phyloP scores from a whole-genome alignment of 306 rosid genomes.

The Oxytropis ochrocephala region DNA sequence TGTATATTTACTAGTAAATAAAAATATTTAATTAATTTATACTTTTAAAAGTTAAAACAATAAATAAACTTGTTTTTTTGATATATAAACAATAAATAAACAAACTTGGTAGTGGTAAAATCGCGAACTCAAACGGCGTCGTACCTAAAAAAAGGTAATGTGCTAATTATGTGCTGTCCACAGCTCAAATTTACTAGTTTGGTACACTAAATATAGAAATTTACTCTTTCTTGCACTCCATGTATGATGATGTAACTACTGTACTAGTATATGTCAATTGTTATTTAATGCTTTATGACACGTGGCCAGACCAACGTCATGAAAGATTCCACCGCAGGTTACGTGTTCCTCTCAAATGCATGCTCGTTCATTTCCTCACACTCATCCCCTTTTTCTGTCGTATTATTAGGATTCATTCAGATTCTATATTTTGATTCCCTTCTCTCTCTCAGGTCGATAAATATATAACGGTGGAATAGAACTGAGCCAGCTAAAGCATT shows the following conservation, averaged over 20 bases:
- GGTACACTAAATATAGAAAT: neutral
- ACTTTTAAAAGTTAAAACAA: neutral
- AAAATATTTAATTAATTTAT: too few relatives aligned
- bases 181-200: neutral
- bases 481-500: neutral
- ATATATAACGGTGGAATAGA: neutral
- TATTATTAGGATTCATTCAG: constrained; percentile 9
- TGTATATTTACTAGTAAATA: too few relatives aligned
- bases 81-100: too few relatives aligned
- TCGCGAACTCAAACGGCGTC: neutral
- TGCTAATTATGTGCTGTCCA: neutral
- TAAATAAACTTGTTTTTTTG: neutral
- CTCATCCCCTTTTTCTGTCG: neutral
- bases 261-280: too few relatives aligned
- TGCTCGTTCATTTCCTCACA: constrained; percentile 24
- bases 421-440: neutral
- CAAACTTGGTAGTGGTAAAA: neutral
- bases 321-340: constrained; percentile 21
- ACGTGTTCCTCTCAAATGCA: constrained; percentile 39
- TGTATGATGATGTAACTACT: neutral
- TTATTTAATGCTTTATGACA: constrained; percentile 11
- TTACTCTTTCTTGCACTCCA: constrained; percentile 6
- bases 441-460: neutral
- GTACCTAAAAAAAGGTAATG: neutral
- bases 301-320: constrained; percentile 47